These are phyloP conservation scores for Blastomyces parvus DNA, from an alignment of 2,329 filamentous ascomycete genomes.

Conservation along the genomic window DNA sequence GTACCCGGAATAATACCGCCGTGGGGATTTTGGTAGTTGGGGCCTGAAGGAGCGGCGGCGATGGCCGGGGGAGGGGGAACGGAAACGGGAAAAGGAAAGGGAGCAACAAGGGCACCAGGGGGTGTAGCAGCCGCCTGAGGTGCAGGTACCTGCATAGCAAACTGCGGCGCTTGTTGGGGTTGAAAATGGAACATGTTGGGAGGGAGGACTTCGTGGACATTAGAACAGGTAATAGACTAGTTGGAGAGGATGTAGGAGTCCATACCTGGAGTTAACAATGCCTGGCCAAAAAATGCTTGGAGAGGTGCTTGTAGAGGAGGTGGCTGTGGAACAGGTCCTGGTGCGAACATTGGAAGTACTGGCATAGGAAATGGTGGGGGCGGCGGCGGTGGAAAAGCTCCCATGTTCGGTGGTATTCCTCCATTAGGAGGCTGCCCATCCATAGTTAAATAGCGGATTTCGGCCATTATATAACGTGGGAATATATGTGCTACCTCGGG, in stretches of 20 bases:
- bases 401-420: constrained; percentile 21
- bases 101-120: neutral
- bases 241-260: neutral
- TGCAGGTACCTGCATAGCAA: neutral
- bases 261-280: neutral
- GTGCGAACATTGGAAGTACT: neutral
- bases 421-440: constrained; percentile 25
- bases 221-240: neutral
- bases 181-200: neutral
- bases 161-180: neutral
- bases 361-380: constrained; percentile 4
- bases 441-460: constrained; percentile 22
- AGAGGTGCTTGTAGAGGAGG: constrained; percentile 10
- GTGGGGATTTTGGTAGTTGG: constrained; percentile 40
- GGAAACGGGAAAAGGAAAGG: neutral
- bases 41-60: constrained; percentile 23
- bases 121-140: neutral
- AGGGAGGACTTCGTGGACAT: neutral
- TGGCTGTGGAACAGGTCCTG: neutral
- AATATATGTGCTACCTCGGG: neutral
- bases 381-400: constrained; percentile 3
- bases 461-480: constrained; percentile 3
- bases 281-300: neutral
- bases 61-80: neutral
- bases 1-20: constrained; percentile 49